Evolutionary conservation across 108 stramenopile genomes (phyloP).

Genomic region (Fistulifera pelliculosa): DNA sequence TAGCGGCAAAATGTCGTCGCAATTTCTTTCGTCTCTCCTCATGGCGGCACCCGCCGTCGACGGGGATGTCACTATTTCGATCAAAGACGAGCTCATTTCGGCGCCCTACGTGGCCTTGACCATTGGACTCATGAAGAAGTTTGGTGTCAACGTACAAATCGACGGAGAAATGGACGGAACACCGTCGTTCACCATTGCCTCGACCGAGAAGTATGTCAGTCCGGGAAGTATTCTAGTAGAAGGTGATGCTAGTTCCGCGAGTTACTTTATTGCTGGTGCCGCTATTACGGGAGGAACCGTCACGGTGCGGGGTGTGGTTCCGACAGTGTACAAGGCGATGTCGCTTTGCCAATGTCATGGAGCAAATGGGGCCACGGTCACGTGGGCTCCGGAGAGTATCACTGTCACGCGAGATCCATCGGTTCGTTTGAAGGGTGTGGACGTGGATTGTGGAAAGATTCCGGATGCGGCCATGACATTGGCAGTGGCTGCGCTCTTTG

Average conservation of each 20-base stretch:
- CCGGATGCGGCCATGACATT: conserved; percentile 99
- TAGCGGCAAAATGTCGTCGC: conserved; percentile 95
- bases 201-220: conserved; percentile 57
- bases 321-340: conserved; percentile 92
- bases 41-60: conserved; percentile 87
- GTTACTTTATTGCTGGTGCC: conserved; percentile 95
- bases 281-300: conserved; percentile 94
- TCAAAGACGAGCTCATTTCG: conserved; percentile 92
- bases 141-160: conserved; percentile 71
- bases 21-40: conserved; percentile 90
- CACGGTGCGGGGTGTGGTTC: conserved; percentile 86
- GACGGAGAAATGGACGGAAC: conserved; percentile 64
- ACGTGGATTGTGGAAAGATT: conserved; percentile 95
- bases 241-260: conserved; percentile 94
- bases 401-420: conserved; percentile 81
- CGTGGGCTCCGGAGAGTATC: conserved; percentile 85
- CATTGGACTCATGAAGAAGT: conserved; percentile 94
- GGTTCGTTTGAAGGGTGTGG: conserved; percentile 78
- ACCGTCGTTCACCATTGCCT: conserved; percentile 59
- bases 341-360: conserved; percentile 91
- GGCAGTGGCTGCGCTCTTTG: conserved; percentile 91
- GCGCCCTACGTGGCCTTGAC: conserved; percentile 95
- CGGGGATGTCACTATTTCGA: conserved; percentile 75
- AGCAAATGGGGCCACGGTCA: conserved; percentile 89
- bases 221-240: conserved; percentile 80